These are phyloP conservation scores for Bocquillonia castaneifolia DNA, from an alignment of 441 rosid species.

Conservation along the genomic window DNA sequence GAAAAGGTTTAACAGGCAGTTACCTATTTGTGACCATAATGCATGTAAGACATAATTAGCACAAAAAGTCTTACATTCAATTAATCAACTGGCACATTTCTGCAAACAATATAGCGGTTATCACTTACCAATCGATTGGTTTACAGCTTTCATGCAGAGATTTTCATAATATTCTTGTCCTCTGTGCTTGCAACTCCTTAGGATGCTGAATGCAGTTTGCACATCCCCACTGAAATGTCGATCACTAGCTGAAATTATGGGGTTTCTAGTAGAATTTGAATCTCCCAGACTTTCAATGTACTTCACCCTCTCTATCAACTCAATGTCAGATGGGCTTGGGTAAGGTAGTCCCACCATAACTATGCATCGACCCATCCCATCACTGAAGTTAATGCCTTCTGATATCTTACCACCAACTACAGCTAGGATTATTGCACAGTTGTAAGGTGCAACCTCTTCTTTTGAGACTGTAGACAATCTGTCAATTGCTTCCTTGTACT, in stretches of 20 bases:
- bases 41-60: not conserved
- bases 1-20: not conserved
- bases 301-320: constrained; percentile 81
- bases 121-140: constrained; percentile 85
- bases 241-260: constrained; percentile 32
- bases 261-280: constrained; percentile 31
- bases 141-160: constrained; percentile 96
- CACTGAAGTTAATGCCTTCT: constrained; percentile 97
- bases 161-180: constrained; percentile 91
- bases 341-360: constrained; percentile 98
- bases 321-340: constrained; percentile 78
- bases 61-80: not conserved
- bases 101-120: not conserved
- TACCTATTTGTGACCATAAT: not conserved
- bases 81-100: not conserved
- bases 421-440: constrained; percentile 80
- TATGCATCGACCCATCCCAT: constrained; percentile 91
- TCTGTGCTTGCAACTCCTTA: constrained; percentile 68
- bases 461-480: constrained; percentile 20
- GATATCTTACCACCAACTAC: constrained; percentile 98
- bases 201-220: constrained; percentile 60
- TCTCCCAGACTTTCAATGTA: constrained; percentile 74
- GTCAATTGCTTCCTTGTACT: constrained; percentile 72
- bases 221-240: constrained; percentile 48
- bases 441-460: constrained; percentile 34